Percentiles rank a stretch among this genome's conserved stretches.
These are phyloP conservation scores for Gynostemma pentaphyllum DNA, from an alignment of 306 rosid species.

Conservation along the genomic window DNA sequence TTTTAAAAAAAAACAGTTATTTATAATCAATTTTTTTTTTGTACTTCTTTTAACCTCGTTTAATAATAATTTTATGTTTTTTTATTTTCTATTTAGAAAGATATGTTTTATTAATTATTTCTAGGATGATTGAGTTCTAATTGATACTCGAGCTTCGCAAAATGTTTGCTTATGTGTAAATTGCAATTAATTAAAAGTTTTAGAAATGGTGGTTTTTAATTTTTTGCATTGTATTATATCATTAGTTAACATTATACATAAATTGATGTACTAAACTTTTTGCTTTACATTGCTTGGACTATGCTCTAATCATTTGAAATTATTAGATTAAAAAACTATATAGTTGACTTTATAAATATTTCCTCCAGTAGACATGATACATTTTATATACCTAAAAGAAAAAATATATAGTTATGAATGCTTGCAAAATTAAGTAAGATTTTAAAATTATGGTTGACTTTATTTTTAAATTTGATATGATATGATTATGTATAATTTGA, in stretches of 20 bases:
- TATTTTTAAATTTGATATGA: not conserved
- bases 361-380: too few relatives aligned
- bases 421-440: not conserved
- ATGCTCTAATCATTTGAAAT: not conserved
- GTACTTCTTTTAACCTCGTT: too few relatives aligned
- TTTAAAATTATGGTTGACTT: conserved; percentile 1
- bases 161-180: not conserved
- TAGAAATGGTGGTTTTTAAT: not conserved
- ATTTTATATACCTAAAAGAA: too few relatives aligned
- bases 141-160: not conserved
- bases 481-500: not conserved
- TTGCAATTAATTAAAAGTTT: not conserved
- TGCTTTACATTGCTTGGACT: not conserved
- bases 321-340: not conserved
- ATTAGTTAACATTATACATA: not conserved
- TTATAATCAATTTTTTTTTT: too few relatives aligned
- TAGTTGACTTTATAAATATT: conserved; percentile 2
- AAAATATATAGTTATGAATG: too few relatives aligned
- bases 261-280: not conserved
- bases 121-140: not conserved
- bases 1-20: too few relatives aligned
- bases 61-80: too few relatives aligned
- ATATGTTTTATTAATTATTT: not conserved
- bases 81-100: too few relatives aligned
- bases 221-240: not conserved